phyloP scores from a whole-genome alignment of 306 rosid genomes.

The Cicer yamashitae region DNA sequence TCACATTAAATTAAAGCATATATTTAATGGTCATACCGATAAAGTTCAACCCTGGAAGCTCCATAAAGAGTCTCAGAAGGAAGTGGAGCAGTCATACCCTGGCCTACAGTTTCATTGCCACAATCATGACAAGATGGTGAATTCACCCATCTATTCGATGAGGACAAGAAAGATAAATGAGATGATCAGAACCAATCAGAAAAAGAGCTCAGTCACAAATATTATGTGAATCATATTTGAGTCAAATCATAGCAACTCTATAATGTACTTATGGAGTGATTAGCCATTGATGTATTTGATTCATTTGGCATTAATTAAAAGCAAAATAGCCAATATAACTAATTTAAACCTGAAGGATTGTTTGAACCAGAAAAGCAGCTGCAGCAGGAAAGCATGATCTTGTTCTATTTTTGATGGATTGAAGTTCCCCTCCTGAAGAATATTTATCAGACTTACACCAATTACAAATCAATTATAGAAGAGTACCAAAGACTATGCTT shows the following conservation, averaged over 20 bases:
- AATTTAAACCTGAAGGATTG: conserved; percentile 78
- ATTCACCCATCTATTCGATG: conserved; percentile 75
- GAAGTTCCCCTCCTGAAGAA: conserved; percentile 81
- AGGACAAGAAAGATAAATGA: conserved; percentile 35
- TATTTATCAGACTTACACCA: conserved; percentile 41
- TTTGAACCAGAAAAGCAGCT: conserved; percentile 96
- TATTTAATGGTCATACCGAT: conserved; percentile 56
- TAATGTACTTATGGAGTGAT: conserved; percentile 10
- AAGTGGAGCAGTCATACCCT: conserved; percentile 64
- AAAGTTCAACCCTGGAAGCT: conserved; percentile 74
- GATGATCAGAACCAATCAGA: conserved; percentile 26
- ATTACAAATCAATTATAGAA: conserved; percentile 39
- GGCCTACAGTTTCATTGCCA: conserved; percentile 58
- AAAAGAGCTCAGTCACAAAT: conserved; percentile 6
- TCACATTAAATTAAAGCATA: conserved; percentile 26
- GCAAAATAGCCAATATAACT: conserved; percentile 21
- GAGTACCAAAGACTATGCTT: conserved; percentile 6
- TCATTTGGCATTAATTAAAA: conserved; percentile 20
- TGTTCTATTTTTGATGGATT: conserved; percentile 70
- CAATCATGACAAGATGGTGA: conserved; percentile 79
- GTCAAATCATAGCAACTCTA: conserved; percentile 16
- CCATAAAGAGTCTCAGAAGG: conserved; percentile 70
- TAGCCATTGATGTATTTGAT: conserved; percentile 12
- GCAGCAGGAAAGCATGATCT: conserved; percentile 87
- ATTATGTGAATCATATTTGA: conserved; percentile 24